Percentiles rank a stretch among this genome's conserved stretches.
These are phyloP conservation scores for Thielaviopsis euricoi DNA, from an alignment of 2,329 filamentous ascomycete species.

Conservation along the genomic window DNA sequence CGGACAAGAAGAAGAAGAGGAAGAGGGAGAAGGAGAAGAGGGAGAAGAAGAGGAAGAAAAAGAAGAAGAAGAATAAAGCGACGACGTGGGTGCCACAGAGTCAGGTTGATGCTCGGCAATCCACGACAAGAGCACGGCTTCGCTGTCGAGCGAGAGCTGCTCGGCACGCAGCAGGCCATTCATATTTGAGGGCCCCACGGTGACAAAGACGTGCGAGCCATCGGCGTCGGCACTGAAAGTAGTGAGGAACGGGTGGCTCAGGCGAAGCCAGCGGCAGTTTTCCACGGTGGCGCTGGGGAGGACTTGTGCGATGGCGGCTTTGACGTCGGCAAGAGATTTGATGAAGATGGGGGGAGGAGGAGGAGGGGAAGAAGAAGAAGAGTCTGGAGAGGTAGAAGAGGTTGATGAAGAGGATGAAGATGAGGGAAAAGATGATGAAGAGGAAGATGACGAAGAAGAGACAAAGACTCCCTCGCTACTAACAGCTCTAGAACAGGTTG, in stretches of 20 bases:
- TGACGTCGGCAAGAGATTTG: slow-evolving; percentile 12
- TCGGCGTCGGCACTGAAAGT: slow-evolving; percentile 8
- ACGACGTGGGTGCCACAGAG: not conserved
- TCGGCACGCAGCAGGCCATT: slow-evolving; percentile 6
- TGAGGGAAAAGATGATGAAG: not conserved
- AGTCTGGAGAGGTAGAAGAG: not conserved
- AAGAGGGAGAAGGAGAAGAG: not conserved
- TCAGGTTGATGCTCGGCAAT: slow-evolving; percentile 5
- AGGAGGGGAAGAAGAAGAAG: too few species aligned
- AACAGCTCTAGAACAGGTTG: not conserved
- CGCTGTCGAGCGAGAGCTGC: slow-evolving; percentile 7
- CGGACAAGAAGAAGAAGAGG: not conserved
- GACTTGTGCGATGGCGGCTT: slow-evolving; percentile 20
- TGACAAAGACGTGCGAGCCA: slow-evolving; percentile 8
- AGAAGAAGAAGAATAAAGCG: not conserved
- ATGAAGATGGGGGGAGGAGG: slow-evolving; percentile 4
- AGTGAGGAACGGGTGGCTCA: slow-evolving; percentile 8
- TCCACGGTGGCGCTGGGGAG: slow-evolving; percentile 20
- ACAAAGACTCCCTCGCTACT: not conserved
- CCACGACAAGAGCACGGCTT: slow-evolving; percentile 9
- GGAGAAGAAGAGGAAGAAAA: not conserved
- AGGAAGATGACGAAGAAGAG: not conserved
- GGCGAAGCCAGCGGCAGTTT: slow-evolving; percentile 13
- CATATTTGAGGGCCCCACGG: slow-evolving; percentile 9
- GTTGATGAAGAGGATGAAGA: not conserved